Percentiles rank a stretch among this genome's conserved stretches.
Evolutionary conservation across 129 eudicot species (phyloP).

Genomic region (Helichrysum umbraculigerum): DNA sequence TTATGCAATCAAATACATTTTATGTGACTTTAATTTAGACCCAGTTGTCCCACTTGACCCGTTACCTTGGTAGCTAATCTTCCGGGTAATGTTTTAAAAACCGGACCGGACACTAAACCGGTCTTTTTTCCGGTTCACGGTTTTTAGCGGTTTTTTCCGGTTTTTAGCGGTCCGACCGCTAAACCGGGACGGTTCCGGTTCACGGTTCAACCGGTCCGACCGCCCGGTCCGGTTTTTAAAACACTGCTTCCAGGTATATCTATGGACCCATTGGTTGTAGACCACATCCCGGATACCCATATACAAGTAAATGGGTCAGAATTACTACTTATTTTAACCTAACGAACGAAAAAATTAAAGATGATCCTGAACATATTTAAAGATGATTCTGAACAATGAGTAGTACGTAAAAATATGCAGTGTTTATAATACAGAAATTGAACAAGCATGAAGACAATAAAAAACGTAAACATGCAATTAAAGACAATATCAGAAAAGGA

Average conservation of each 20-base stretch:
- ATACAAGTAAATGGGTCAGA: not conserved
- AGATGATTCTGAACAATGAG: not conserved
- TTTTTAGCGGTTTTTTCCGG: too few species aligned
- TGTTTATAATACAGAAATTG: not conserved
- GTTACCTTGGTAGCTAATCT: not conserved
- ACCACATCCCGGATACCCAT: not conserved
- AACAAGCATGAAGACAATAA: not conserved
- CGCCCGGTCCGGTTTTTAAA: too few species aligned
- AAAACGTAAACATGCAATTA: not conserved
- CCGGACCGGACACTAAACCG: too few species aligned
- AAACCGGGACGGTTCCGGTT: too few species aligned
- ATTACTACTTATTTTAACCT: not conserved
- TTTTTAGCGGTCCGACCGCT: too few species aligned
- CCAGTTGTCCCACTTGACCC: not conserved
- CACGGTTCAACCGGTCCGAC: too few species aligned
- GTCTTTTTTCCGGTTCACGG: too few species aligned
- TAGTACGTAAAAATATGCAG: not conserved
- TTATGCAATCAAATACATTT: not conserved
- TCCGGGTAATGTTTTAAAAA: too few species aligned
- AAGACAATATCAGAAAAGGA: not conserved
- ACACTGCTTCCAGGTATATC: not conserved
- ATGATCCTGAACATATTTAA: not conserved
- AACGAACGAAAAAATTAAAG: not conserved
- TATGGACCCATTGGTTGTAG: not conserved
- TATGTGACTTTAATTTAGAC: not conserved